Percentiles rank a stretch among this genome's conserved stretches.
phyloP scores from a whole-genome alignment of 768 basidiomycete species.

The Butyriboletus loyo region DNA sequence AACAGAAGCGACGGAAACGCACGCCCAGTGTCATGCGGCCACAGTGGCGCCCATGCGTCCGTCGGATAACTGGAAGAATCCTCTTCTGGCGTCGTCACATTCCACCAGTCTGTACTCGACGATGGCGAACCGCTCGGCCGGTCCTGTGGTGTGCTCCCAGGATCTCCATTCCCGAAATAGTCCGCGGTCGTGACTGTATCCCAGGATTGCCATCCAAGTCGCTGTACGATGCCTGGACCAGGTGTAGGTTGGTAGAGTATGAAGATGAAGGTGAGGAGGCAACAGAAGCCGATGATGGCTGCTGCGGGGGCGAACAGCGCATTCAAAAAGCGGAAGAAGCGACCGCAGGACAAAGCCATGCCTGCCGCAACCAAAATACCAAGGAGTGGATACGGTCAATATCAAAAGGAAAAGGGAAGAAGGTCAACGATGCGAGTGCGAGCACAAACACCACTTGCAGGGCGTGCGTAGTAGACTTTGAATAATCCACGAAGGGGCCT shows the following conservation, averaged over 20 bases:
- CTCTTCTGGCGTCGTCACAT: constrained; percentile 20
- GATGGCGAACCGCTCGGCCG: not conserved
- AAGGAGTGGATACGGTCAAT: constrained; percentile 6
- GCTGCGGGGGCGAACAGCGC: constrained; percentile 58
- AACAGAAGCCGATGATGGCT: constrained; percentile 63
- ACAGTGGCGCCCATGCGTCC: constrained; percentile 45
- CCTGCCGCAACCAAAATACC: constrained; percentile 1
- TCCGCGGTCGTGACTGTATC: constrained; percentile 50
- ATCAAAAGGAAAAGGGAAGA: not conserved
- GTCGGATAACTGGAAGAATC: constrained; percentile 71
- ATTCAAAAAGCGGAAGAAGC: constrained; percentile 49
- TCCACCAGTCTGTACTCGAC: constrained; percentile 16
- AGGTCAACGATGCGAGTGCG: not conserved
- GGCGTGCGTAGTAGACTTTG: too few species aligned
- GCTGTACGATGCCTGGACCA: constrained; percentile 67
- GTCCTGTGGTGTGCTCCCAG: constrained; percentile 2
- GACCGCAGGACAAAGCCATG: constrained; percentile 42
- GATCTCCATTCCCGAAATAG: constrained; percentile 1
- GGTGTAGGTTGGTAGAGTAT: constrained; percentile 76
- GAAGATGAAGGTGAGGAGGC: constrained; percentile 72
- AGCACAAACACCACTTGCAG: too few species aligned
- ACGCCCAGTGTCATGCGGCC: constrained; percentile 30
- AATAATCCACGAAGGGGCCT: too few species aligned
- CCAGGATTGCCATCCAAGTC: constrained; percentile 90
- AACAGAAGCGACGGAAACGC: constrained; percentile 3